These are phyloP conservation scores for Colletotrichum siamense DNA, from an alignment of 2,329 filamentous ascomycete species.

Conservation along the genomic window DNA sequence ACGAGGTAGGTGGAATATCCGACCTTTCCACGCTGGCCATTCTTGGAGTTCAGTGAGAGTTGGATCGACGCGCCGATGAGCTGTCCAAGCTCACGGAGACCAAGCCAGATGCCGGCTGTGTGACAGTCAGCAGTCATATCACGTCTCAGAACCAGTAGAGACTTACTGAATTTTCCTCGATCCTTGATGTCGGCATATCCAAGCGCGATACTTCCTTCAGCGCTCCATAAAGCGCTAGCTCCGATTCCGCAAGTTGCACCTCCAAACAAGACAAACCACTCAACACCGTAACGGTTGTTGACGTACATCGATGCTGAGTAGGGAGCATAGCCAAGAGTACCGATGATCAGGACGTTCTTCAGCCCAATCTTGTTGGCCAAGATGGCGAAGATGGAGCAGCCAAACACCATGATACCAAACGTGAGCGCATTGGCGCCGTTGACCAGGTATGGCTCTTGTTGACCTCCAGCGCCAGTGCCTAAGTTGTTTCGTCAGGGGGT, in stretches of 20 bases:
- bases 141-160: fast-evolving
- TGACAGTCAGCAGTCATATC: background rate
- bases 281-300: no score
- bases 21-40: slow-evolving; percentile 48
- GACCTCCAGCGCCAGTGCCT: slow-evolving; percentile 66
- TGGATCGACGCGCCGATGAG: slow-evolving; percentile 58
- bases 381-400: slow-evolving; percentile 43
- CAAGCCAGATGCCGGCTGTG: slow-evolving; percentile 55
- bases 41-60: slow-evolving; percentile 51
- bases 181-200: slow-evolving; percentile 43
- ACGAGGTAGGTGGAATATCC: slow-evolving; percentile 46
- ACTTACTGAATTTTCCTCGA: slow-evolving; percentile 43
- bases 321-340: slow-evolving; percentile 47
- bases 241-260: slow-evolving; percentile 21
- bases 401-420: slow-evolving; percentile 59
- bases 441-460: slow-evolving; percentile 68
- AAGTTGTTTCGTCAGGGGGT: background rate
- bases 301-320: slow-evolving; percentile 25
- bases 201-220: no score
- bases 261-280: no score
- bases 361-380: slow-evolving; percentile 41
- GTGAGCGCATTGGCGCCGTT: slow-evolving; percentile 75
- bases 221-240: no score
- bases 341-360: slow-evolving; percentile 44
- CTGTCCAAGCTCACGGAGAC: slow-evolving; percentile 56